Evolutionary conservation across 129 eudicot genomes (phyloP).

Genomic region (Centrapalus pauciflorus): DNA sequence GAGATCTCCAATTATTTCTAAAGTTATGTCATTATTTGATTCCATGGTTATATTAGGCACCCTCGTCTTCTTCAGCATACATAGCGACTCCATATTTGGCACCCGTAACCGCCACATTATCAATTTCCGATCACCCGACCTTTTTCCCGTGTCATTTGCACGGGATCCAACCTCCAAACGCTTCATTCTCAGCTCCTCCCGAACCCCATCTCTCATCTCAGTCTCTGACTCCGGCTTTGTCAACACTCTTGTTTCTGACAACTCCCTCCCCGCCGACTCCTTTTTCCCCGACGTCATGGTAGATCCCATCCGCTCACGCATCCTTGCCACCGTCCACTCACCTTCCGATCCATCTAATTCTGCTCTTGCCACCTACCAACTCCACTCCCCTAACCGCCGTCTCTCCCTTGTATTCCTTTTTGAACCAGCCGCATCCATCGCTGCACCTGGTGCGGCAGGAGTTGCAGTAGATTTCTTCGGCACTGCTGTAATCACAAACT

Average conservation of each 20-base stretch:
- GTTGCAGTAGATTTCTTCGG: conserved; percentile 10
- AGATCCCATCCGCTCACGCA: conserved; percentile 5
- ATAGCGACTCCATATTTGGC: neutral
- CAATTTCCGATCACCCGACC: neutral
- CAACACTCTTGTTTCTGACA: neutral
- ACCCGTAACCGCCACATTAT: neutral
- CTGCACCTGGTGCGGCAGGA: neutral
- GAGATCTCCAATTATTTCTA: neutral
- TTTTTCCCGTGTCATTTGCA: neutral
- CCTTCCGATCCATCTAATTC: neutral
- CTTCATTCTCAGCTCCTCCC: conserved; percentile 6
- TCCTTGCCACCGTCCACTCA: conserved; percentile 2
- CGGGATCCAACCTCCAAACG: neutral
- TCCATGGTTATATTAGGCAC: neutral
- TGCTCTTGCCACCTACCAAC: neutral
- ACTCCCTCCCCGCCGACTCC: neutral
- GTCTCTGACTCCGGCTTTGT: neutral
- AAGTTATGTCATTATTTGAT: conserved; percentile 2
- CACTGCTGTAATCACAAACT: neutral
- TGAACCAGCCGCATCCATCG: neutral
- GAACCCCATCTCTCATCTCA: neutral
- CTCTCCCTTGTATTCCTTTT: neutral
- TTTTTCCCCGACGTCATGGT: neutral
- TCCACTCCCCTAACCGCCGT: neutral
- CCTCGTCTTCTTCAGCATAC: neutral